Conservation (phyloP, 345 rosid species). For the Adansonia digitata region DNA sequence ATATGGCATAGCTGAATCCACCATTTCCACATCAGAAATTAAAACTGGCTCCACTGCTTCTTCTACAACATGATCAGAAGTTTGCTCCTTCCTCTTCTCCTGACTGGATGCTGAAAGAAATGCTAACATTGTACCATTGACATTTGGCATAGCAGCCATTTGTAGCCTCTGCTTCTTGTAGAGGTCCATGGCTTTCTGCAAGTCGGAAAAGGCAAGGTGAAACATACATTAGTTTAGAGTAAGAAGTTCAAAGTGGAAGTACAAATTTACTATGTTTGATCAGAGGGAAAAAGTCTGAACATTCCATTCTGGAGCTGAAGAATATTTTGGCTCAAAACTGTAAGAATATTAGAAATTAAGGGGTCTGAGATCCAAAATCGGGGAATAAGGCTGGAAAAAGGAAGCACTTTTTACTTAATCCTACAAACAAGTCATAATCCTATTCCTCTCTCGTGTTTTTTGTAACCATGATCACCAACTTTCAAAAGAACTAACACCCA, state of each 20-base stretch:
- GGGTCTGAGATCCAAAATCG: neutral
- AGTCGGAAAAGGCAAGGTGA: neutral
- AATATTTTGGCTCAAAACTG: neutral
- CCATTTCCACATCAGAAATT: slow-evolving; percentile 24
- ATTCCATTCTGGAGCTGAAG: neutral
- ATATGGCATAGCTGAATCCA: slow-evolving; percentile 5
- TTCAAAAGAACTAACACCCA: too few relatives aligned
- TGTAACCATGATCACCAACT: too few relatives aligned
- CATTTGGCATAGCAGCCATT: slow-evolving; percentile 29
- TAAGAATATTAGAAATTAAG: neutral
- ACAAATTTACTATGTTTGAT: neutral
- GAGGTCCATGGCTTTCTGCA: slow-evolving; percentile 76
- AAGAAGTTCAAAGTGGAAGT: too few relatives aligned
- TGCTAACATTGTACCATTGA: slow-evolving; percentile 24
- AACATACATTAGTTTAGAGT: neutral
- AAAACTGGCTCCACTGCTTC: slow-evolving; percentile 13
- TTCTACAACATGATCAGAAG: slow-evolving; percentile 8
- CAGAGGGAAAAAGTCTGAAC: neutral
- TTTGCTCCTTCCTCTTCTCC: slow-evolving; percentile 26
- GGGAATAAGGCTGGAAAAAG: neutral
- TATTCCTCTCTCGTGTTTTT: too few relatives aligned
- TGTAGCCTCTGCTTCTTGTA: slow-evolving; percentile 72
- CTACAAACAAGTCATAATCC: too few relatives aligned
- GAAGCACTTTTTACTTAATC: neutral
- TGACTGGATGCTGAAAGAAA: slow-evolving; percentile 23